These are phyloP conservation scores for Globisporangium okanoganense DNA, from an alignment of 352 stramenopile genomes.

Conservation along the genomic window DNA sequence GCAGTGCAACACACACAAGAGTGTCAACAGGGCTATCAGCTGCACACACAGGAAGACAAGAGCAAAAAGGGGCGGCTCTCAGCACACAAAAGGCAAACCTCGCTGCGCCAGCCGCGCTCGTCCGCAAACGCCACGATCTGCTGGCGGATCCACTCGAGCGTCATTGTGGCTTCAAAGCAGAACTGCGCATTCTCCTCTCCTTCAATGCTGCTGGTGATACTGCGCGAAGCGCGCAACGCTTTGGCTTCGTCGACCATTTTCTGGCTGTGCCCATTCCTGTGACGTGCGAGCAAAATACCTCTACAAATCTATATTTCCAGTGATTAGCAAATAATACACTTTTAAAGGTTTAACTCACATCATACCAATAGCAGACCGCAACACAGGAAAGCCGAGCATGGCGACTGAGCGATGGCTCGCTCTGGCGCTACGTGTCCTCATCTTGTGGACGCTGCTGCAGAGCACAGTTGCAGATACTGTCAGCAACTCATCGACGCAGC, in stretches of 20 bases:
- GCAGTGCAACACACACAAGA: background rate
- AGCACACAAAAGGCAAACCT: background rate
- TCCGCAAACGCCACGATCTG: slow-evolving; percentile 47
- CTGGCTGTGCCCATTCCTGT: too few relatives aligned
- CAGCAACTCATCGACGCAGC: background rate
- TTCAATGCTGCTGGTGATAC: background rate
- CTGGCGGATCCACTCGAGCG: slow-evolving; percentile 45
- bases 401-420: background rate
- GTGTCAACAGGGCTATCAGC: too few relatives aligned
- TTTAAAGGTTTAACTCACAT: too few relatives aligned
- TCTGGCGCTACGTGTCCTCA: background rate
- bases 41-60: too few relatives aligned
- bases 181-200: background rate
- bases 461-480: too few relatives aligned
- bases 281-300: background rate
- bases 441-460: background rate
- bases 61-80: too few relatives aligned
- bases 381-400: too few relatives aligned
- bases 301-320: background rate
- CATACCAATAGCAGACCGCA: background rate
- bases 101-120: slow-evolving; percentile 49
- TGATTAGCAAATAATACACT: background rate
- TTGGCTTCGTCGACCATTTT: background rate
- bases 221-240: too few relatives aligned
- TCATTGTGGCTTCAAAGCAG: slow-evolving; percentile 31